These are phyloP conservation scores for Diplodia scrobiculata DNA, from an alignment of 2,329 filamentous ascomycete species.

Conservation along the genomic window DNA sequence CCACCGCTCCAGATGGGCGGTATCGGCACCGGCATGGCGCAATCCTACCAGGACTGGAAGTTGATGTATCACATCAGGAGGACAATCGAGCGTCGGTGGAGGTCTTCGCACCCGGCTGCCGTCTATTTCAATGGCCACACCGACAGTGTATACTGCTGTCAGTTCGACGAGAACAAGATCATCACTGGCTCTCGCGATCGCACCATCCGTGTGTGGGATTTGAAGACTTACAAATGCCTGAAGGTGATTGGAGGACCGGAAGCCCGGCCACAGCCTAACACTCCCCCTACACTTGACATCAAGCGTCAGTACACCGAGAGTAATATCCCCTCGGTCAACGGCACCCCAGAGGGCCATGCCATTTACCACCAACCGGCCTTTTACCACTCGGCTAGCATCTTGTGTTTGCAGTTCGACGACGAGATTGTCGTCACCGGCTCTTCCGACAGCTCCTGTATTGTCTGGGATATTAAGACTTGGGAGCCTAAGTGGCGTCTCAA, in stretches of 20 bases:
- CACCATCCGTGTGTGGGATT: slow-evolving; percentile 95
- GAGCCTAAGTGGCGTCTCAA: slow-evolving; percentile 75
- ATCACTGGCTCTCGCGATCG: slow-evolving; percentile 94
- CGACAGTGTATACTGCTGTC: slow-evolving; percentile 95
- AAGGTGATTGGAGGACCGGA: slow-evolving; percentile 81
- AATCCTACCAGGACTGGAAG: slow-evolving; percentile 72
- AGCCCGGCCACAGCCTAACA: slow-evolving; percentile 57
- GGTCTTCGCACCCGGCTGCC: slow-evolving; percentile 71
- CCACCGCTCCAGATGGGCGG: slow-evolving; percentile 53
- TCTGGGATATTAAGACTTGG: slow-evolving; percentile 84
- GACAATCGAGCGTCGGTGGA: slow-evolving; percentile 78
- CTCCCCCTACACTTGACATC: slow-evolving; percentile 46
- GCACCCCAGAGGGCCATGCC: slow-evolving; percentile 49
- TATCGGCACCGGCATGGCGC: slow-evolving; percentile 56
- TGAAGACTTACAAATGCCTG: slow-evolving; percentile 80
- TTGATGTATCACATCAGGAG: slow-evolving; percentile 77
- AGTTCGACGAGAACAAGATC: slow-evolving; percentile 98
- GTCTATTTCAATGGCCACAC: slow-evolving; percentile 91
- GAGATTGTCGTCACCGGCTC: slow-evolving; percentile 92
- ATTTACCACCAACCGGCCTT: slow-evolving; percentile 52
- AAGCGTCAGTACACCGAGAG: slow-evolving; percentile 47
- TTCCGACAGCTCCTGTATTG: slow-evolving; percentile 86
- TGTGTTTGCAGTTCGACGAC: slow-evolving; percentile 93
- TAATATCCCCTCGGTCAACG: slow-evolving; percentile 51
- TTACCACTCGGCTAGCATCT: slow-evolving; percentile 87